These are phyloP conservation scores for Corymbia calophylla DNA, from an alignment of 441 rosid species.

Conservation along the genomic window DNA sequence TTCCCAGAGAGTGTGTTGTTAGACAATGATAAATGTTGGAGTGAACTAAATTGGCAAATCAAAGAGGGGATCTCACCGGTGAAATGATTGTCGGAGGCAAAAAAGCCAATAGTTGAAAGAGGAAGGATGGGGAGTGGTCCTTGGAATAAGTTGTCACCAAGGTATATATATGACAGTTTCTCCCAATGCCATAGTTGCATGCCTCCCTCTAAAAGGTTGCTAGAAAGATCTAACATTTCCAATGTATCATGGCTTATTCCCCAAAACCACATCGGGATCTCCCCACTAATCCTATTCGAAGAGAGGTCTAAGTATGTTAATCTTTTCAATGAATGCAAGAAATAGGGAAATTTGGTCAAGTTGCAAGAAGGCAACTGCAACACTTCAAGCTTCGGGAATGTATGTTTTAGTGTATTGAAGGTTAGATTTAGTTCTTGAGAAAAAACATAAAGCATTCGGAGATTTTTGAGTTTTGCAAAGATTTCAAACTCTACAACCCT, in stretches of 20 bases:
- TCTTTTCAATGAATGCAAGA: background rate
- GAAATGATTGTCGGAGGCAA: fast-evolving
- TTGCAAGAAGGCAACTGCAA: background rate
- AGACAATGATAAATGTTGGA: fast-evolving
- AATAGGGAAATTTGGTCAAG: background rate
- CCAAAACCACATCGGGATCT: background rate
- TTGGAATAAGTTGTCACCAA: background rate
- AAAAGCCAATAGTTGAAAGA: fast-evolving
- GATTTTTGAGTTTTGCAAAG: background rate
- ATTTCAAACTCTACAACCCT: background rate
- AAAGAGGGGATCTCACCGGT: background rate
- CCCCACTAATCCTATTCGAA: background rate
- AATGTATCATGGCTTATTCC: background rate
- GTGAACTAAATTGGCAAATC: background rate
- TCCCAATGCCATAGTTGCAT: background rate
- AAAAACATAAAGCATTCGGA: background rate
- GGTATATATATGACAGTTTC: fast-evolving
- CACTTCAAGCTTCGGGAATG: background rate
- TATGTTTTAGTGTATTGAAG: background rate
- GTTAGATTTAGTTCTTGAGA: background rate
- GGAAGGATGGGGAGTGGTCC: background rate
- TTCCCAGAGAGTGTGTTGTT: background rate
- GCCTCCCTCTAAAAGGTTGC: background rate
- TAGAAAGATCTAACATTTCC: background rate
- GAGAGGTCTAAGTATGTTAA: background rate